Conservation (phyloP, 306 rosid genomes). For the Oemleria cerasiformis region DNA sequence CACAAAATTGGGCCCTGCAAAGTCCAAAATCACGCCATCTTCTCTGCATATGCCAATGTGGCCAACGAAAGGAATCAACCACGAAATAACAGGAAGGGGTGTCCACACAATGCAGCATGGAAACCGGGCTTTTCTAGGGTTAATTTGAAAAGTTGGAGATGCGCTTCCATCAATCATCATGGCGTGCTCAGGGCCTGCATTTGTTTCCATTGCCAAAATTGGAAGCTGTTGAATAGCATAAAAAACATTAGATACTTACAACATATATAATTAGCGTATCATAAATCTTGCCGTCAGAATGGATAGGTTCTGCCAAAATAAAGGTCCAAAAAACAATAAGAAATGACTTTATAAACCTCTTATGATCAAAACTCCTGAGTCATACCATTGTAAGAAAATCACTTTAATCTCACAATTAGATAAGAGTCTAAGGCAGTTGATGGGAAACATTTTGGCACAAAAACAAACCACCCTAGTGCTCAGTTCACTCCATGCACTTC, state of each 20-base stretch:
- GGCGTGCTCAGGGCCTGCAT: slow-evolving; percentile 45
- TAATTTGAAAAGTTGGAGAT: slow-evolving; percentile 54
- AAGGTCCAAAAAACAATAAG: not conserved
- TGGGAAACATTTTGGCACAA: not conserved
- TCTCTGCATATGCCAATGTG: slow-evolving; percentile 95
- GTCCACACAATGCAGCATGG: slow-evolving; percentile 97
- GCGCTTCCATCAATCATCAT: slow-evolving; percentile 44
- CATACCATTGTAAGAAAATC: not conserved
- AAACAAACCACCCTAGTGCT: not conserved
- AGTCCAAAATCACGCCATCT: slow-evolving; percentile 95
- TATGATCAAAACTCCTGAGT: not conserved
- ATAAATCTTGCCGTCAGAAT: not conserved
- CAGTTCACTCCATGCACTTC: not conserved
- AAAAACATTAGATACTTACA: not conserved
- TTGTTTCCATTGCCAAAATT: slow-evolving; percentile 53
- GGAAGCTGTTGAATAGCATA: slow-evolving; percentile 25
- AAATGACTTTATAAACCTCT: not conserved
- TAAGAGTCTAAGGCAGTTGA: not conserved
- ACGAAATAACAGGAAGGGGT: slow-evolving; percentile 89
- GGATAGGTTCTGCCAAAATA: not conserved
- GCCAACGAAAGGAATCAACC: slow-evolving; percentile 92
- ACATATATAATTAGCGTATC: not conserved
- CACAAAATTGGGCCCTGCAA: slow-evolving; percentile 93
- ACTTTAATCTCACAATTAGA: not conserved
- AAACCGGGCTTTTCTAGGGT: slow-evolving; percentile 71